Conservation (phyloP, 345 rosid genomes). For the Syzygium grande region DNA sequence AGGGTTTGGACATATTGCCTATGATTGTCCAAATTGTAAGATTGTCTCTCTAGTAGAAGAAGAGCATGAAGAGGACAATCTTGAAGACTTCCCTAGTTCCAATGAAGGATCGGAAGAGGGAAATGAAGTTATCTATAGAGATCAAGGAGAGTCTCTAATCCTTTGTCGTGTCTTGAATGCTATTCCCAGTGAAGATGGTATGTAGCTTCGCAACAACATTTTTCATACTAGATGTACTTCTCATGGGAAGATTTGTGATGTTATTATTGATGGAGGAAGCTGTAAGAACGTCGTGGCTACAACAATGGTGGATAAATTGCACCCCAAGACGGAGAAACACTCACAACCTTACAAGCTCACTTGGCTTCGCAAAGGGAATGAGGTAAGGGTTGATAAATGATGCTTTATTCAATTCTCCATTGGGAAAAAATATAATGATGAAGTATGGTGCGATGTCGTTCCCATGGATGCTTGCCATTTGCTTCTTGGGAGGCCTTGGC, state of each 20-base stretch:
- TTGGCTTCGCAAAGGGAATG: not conserved
- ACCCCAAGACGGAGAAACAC: fast-evolving
- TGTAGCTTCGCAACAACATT: not conserved
- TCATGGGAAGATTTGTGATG: not conserved
- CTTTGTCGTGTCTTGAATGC: not conserved
- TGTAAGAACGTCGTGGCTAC: fast-evolving
- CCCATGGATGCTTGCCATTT: not conserved
- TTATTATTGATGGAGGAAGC: not conserved
- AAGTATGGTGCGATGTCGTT: not conserved
- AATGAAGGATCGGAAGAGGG: not conserved
- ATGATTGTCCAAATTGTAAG: not conserved
- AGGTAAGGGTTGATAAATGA: not conserved
- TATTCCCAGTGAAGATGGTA: not conserved
- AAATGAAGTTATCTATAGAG: not conserved
- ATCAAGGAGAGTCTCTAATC: not conserved
- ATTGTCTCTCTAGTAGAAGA: not conserved
- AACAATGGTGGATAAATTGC: not conserved
- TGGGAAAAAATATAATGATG: not conserved
- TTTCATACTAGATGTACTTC: not conserved
- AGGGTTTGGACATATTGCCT: not conserved
- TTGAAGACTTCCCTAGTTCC: not conserved
- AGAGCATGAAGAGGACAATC: not conserved
- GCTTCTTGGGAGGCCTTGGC: not conserved
- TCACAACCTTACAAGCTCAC: not conserved
- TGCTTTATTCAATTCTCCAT: not conserved